Base-by-base conservation (phyloP, 2,329 filamentous ascomycete genomes). In the Aspergillus fijiensis region DNA sequence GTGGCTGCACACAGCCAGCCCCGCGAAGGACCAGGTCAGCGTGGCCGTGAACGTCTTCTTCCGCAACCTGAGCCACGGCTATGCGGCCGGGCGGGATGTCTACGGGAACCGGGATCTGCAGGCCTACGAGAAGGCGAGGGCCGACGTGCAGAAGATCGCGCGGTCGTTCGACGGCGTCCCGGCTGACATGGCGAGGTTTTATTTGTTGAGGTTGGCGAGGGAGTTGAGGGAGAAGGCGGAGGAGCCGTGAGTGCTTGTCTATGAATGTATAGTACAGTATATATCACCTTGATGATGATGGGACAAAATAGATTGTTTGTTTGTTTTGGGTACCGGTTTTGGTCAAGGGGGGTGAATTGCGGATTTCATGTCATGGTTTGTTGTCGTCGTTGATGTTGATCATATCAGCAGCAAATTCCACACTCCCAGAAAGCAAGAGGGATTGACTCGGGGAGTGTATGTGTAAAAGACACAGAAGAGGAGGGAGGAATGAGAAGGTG, bases 31-130 rank as follows among this genome's bases (percentile, higher is more conserved):
- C n/a, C 65, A 68, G 53, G 73, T 86, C 61, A 92, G 90, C 66
- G 81, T 96, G 7, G 91, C 91, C 0, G 87, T 96, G n/a, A 96
- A 96, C 72, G 84, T 94, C 29, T 96, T 96, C 79, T 96, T 96
- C 77, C 86, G 87, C 49, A 88, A 87, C 62, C 79, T 95, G 10
- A 79, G 86, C 3, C 78, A 73, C 3, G 86, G 84, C 1, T 95
- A 95, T 72, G 87, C 91, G 0, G 74, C 83, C 1, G 92, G 92
- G 1, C 84, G 87, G 65, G 92, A 96, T 72, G 89, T 96, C 0
- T 96, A 96, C 71, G 92, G 91, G 1, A 96, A 96, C 71, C 83
- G 91, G 45, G 93, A 96, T 74, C 74, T 96, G 53, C 88, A 89
- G 45, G 89, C 89, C 1, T 96, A 96, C 71, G 91, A 96, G 72